Evolutionary conservation across 768 basidiomycete genomes (phyloP).

Genomic region (Gloeophyllum trabeum): DNA sequence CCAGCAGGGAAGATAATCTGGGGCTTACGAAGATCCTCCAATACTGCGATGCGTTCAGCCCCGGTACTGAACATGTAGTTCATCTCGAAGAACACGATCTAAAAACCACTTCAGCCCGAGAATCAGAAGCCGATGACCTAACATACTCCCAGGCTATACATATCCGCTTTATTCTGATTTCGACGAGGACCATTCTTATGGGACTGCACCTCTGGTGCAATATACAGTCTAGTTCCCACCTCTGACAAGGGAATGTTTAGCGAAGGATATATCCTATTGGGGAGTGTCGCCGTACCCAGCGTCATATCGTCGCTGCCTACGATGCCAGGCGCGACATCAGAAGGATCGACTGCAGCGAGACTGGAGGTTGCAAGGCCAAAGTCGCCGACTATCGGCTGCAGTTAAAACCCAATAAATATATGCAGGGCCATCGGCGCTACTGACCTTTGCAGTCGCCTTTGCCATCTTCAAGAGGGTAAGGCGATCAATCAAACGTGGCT

Average conservation of each 20-base stretch:
- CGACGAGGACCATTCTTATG: constrained; percentile 42
- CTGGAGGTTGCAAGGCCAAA: constrained; percentile 87
- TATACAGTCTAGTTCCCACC: constrained; percentile 87
- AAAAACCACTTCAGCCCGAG: constrained; percentile 75
- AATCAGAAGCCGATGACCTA: constrained; percentile 64
- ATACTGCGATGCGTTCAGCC: constrained; percentile 73
- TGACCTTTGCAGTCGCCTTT: constrained; percentile 77
- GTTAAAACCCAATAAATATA: neutral
- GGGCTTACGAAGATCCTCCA: constrained; percentile 68
- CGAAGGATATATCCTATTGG: too few species aligned
- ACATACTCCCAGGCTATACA: constrained; percentile 87
- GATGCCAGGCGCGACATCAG: constrained; percentile 41
- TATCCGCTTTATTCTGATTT: constrained; percentile 83
- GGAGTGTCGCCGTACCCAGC: too few species aligned
- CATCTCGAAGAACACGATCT: constrained; percentile 99
- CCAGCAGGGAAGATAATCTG: constrained; percentile 63
- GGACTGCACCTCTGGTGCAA: constrained; percentile 84
- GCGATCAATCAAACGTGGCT: constrained; percentile 1
- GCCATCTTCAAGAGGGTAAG: constrained; percentile 35
- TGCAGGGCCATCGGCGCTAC: neutral
- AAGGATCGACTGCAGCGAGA: constrained; percentile 67
- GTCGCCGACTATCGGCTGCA: constrained; percentile 57
- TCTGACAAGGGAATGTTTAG: constrained; percentile 30
- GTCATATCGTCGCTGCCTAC: constrained; percentile 59
- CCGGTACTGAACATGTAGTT: constrained; percentile 76